Percentiles rank a stretch among this genome's conserved stretches.
Evolutionary conservation across 495 filamentous ascomycete species (phyloP).

Genomic region (Apodospora peruviana): DNA sequence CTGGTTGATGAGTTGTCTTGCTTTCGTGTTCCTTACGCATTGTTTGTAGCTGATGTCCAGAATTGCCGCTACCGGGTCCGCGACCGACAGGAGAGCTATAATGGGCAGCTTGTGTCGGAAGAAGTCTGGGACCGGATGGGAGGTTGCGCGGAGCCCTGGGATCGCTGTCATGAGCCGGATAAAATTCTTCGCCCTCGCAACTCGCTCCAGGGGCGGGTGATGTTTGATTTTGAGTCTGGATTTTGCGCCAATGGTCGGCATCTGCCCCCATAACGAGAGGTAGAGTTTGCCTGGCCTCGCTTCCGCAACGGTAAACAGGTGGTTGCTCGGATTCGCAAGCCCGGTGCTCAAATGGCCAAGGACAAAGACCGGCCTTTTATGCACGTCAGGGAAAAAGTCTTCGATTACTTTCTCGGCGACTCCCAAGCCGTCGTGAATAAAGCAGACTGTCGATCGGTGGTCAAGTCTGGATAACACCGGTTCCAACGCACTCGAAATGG

Average conservation of each 20-base stretch:
- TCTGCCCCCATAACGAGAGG: too few relatives aligned
- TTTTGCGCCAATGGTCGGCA: too few relatives aligned
- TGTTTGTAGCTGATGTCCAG: constrained; percentile 67
- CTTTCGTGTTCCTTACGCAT: constrained; percentile 55
- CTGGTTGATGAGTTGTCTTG: constrained; percentile 59
- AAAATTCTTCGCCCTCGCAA: constrained; percentile 19
- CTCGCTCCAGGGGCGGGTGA: constrained; percentile 18
- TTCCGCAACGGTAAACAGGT: too few relatives aligned
- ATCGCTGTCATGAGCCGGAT: constrained; percentile 25
- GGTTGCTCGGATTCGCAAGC: neutral
- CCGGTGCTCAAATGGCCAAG: constrained; percentile 63
- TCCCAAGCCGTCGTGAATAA: constrained; percentile 83
- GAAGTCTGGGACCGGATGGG: constrained; percentile 20
- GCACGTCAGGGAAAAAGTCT: constrained; percentile 59
- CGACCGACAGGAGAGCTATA: constrained; percentile 65
- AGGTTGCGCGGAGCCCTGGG: constrained; percentile 21
- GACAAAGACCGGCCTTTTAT: constrained; percentile 65
- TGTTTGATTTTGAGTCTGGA: constrained; percentile 14
- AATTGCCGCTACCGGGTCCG: constrained; percentile 72
- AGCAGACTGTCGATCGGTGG: constrained; percentile 64
- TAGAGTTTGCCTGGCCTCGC: too few relatives aligned
- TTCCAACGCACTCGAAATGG: constrained; percentile 51
- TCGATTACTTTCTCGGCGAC: constrained; percentile 66
- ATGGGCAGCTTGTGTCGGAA: constrained; percentile 58
- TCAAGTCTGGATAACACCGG: constrained; percentile 61